Conservation (phyloP, 257 asterid genomes). For the Apocynum venetum region DNA sequence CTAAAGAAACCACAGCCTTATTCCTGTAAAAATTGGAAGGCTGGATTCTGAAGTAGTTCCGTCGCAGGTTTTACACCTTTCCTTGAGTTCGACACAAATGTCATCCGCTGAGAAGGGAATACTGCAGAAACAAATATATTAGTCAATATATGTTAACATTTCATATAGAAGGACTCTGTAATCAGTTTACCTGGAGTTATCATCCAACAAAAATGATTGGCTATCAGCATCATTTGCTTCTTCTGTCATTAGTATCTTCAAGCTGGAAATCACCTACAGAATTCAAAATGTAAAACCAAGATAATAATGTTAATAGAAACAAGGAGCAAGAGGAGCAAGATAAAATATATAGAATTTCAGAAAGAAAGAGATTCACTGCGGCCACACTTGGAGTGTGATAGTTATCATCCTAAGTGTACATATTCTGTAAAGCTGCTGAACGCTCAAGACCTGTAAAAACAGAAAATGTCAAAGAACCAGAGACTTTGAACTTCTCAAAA, state of each 20-base stretch:
- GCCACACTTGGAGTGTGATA: conserved; percentile 47
- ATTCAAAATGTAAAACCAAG: neutral
- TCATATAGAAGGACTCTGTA: neutral
- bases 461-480: conserved; percentile 11
- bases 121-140: conserved; percentile 35
- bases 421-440: conserved; percentile 69
- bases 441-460: conserved; percentile 50
- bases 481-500: neutral
- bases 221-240: conserved; percentile 42
- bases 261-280: conserved; percentile 47
- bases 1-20: conserved; percentile 26
- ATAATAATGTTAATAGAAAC: neutral
- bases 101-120: conserved; percentile 65
- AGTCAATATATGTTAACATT: neutral
- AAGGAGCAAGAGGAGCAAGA: too few relatives aligned
- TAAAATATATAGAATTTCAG: too few relatives aligned
- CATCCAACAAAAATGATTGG: conserved; percentile 55
- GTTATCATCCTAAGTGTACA: conserved; percentile 58
- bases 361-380: conserved; percentile 34
- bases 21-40: conserved; percentile 66
- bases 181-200: conserved; percentile 47
- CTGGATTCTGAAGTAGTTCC: conserved; percentile 57
- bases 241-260: conserved; percentile 42
- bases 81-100: conserved; percentile 50
- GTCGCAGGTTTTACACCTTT: conserved; percentile 65